Percentiles rank a stretch among this genome's conserved stretches.
phyloP scores from a whole-genome alignment of 2,329 filamentous ascomycete genomes.

The Corynespora cassiicola region DNA sequence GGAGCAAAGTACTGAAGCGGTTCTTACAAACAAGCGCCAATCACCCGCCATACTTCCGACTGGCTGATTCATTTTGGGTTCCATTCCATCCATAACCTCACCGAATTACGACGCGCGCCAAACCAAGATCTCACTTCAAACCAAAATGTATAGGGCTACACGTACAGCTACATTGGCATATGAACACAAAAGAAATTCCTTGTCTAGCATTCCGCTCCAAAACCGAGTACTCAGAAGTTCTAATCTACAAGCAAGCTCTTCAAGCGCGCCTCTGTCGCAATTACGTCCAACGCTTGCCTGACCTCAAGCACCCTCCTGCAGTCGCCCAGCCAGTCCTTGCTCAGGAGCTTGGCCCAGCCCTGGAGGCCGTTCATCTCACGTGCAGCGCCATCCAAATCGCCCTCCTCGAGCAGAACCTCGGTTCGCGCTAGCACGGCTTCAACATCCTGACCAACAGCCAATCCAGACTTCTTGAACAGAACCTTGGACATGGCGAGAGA shows the following conservation, averaged over 20 bases:
- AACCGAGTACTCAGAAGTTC: constrained; percentile 1
- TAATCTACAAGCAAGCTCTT: constrained; percentile 86
- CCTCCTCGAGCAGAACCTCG: constrained; percentile 90
- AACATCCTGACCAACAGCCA: constrained; percentile 85
- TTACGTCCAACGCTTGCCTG: constrained; percentile 93
- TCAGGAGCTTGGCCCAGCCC: constrained; percentile 95
- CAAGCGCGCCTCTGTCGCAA: constrained; percentile 86
- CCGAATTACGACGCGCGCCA: too few relatives aligned
- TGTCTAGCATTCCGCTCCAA: not conserved
- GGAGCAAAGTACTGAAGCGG: too few relatives aligned
- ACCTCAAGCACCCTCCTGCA: constrained; percentile 93
- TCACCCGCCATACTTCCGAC: too few relatives aligned
- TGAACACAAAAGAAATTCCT: constrained; percentile 8
- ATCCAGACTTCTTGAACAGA: constrained; percentile 85
- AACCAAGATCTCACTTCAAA: too few relatives aligned
- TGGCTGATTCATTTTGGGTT: too few relatives aligned
- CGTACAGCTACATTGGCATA: constrained; percentile 13
- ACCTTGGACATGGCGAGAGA: constrained; percentile 90
- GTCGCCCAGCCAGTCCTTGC: constrained; percentile 91
- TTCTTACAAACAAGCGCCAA: too few relatives aligned
- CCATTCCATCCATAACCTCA: too few relatives aligned
- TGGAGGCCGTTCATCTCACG: constrained; percentile 92
- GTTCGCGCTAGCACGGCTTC: constrained; percentile 92
- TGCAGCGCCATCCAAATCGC: constrained; percentile 87
- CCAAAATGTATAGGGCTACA: too few relatives aligned